phyloP scores from a whole-genome alignment of 164 flowering plant genomes.

The Taxillus chinensis region DNA sequence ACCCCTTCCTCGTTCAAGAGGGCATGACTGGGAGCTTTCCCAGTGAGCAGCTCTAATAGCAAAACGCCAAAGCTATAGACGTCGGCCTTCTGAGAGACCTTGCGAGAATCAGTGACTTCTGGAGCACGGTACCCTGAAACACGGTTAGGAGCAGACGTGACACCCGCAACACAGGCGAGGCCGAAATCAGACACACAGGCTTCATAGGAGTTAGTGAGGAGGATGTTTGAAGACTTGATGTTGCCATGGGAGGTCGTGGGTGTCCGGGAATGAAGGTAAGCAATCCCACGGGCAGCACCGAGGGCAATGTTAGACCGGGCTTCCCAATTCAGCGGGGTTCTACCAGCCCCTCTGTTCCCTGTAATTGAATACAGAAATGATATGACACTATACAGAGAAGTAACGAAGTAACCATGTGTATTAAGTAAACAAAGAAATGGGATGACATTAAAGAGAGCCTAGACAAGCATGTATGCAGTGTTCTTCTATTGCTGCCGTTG shows the following conservation, averaged over 20 bases:
- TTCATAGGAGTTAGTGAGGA: constrained; percentile 55
- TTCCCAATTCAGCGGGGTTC: constrained; percentile 87
- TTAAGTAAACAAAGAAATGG: background rate
- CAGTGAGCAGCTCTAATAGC: constrained; percentile 75
- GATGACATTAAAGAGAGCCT: background rate
- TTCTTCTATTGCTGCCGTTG: background rate
- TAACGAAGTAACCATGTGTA: too few species aligned
- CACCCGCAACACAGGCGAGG: constrained; percentile 54
- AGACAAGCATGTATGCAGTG: background rate
- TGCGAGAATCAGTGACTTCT: constrained; percentile 69
- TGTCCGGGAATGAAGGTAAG: constrained; percentile 58
- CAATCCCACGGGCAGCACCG: constrained; percentile 70
- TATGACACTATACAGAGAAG: background rate
- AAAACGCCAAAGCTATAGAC: constrained; percentile 90
- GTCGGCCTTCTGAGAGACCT: constrained; percentile 78
- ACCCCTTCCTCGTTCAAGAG: constrained; percentile 73
- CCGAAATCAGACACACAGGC: constrained; percentile 81
- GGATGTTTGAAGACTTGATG: constrained; percentile 83
- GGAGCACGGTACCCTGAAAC: constrained; percentile 84
- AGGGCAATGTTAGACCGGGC: constrained; percentile 68
- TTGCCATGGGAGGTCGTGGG: constrained; percentile 66
- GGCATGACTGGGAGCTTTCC: constrained; percentile 75
- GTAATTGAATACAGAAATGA: constrained; percentile 1
- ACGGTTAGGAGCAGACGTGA: constrained; percentile 54
- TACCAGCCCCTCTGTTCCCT: constrained; percentile 73